Conservation (phyloP, 176 grass and related monocot species). For the Phragmites australis region DNA sequence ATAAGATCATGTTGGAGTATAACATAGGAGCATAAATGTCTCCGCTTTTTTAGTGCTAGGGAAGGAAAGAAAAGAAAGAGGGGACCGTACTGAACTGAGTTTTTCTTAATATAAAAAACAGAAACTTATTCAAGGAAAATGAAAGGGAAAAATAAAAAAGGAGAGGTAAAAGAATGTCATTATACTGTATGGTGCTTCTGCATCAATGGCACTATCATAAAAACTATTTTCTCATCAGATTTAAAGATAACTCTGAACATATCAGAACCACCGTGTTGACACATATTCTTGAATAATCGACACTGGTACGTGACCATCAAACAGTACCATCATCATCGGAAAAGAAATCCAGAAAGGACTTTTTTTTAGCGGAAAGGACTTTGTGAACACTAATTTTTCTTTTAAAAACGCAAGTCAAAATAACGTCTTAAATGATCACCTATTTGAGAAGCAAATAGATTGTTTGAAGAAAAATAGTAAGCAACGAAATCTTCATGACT, state of each 20-base stretch:
- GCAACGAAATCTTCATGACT: background rate
- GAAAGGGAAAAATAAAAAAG: background rate
- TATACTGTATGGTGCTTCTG: background rate
- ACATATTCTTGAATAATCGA: background rate
- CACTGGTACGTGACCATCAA: background rate
- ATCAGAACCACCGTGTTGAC: background rate
- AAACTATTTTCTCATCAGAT: background rate
- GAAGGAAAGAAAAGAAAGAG: background rate
- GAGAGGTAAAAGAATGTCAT: background rate
- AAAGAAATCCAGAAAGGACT: background rate
- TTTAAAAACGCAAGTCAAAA: background rate
- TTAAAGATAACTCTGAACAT: slow-evolving; percentile 1
- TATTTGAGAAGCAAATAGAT: background rate
- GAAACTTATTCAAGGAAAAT: background rate
- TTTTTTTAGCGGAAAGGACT: background rate
- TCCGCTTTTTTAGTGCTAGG: background rate
- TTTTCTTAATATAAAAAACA: background rate
- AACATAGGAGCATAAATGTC: background rate
- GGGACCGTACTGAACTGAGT: too few relatives aligned
- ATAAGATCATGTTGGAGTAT: background rate
- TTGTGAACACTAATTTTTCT: background rate
- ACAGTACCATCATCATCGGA: background rate
- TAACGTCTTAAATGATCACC: background rate
- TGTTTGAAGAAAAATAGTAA: background rate
- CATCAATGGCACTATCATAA: background rate